Evolutionary conservation across 2,329 filamentous ascomycete species (phyloP).

Genomic region (Exophiala xenobiotica): DNA sequence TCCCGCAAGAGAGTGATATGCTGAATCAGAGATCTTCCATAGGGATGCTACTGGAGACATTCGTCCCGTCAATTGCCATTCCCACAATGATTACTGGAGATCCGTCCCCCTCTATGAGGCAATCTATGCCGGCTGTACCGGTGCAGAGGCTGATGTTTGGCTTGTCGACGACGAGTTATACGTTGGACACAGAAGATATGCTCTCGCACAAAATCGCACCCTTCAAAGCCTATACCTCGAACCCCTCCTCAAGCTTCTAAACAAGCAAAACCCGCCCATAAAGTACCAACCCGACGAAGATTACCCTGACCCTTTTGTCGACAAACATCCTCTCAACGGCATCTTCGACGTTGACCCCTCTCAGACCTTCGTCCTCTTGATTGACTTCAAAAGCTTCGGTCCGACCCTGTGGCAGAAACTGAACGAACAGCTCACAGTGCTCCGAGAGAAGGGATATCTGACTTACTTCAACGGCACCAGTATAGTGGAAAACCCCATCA

Average conservation of each 20-base stretch:
- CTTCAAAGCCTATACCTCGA: slow-evolving; percentile 54
- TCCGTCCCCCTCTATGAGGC: slow-evolving; percentile 54
- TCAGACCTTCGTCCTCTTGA: slow-evolving; percentile 52
- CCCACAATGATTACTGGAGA: slow-evolving; percentile 61
- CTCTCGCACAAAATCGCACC: slow-evolving; percentile 48
- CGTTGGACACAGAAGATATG: slow-evolving; percentile 53
- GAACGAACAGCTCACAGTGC: slow-evolving; percentile 42
- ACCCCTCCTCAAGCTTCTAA: slow-evolving; percentile 50
- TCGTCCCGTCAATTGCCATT: slow-evolving; percentile 52
- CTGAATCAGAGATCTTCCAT: too few species aligned
- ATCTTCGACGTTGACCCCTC: slow-evolving; percentile 51
- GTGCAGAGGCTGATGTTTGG: slow-evolving; percentile 60
- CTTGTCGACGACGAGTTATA: slow-evolving; percentile 46
- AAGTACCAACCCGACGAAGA: slow-evolving; percentile 34
- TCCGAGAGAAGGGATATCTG: slow-evolving; percentile 51
- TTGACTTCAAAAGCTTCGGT: slow-evolving; percentile 51
- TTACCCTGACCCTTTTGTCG: slow-evolving; percentile 16
- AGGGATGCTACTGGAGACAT: slow-evolving; percentile 53
- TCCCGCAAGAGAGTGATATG: too few species aligned
- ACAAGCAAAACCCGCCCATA: slow-evolving; percentile 47
- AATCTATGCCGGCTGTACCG: slow-evolving; percentile 53
- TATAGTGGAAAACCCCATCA: slow-evolving; percentile 44
- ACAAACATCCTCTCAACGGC: slow-evolving; percentile 36
- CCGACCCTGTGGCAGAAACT: slow-evolving; percentile 39
- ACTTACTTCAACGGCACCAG: slow-evolving; percentile 50